phyloP scores from a whole-genome alignment of 2,329 filamentous ascomycete species.

The Cadophora luteo-olivacea region DNA sequence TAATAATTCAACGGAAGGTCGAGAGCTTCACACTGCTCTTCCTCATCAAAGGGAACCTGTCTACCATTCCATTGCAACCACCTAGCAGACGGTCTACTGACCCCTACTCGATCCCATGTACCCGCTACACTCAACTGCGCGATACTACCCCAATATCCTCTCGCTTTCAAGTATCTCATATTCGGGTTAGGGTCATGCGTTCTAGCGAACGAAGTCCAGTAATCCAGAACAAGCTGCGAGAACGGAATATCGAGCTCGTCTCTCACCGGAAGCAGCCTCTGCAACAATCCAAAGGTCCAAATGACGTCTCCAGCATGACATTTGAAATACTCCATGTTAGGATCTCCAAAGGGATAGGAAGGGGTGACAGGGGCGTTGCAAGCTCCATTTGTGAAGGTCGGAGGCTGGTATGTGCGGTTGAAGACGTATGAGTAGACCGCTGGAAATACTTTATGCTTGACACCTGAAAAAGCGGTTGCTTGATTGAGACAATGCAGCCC shows the following conservation, averaged over 20 bases:
- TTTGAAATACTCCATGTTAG: background rate
- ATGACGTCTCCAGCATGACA: background rate
- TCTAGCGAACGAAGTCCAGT: conserved; percentile 14
- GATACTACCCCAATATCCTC: background rate
- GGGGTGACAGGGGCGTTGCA: background rate
- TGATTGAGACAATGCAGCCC: conserved; percentile 38
- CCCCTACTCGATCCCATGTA: conserved; percentile 7
- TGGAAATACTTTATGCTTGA: conserved; percentile 36
- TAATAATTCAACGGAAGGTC: conserved; percentile 25
- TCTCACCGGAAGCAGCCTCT: background rate
- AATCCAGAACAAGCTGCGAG: conserved; percentile 4
- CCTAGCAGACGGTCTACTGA: conserved; percentile 20
- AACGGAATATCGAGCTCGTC: conserved; percentile 4
- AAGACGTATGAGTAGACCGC: conserved; percentile 41
- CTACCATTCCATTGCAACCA: conserved; percentile 20
- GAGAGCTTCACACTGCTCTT: conserved; percentile 23
- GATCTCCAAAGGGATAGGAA: background rate
- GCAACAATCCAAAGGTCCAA: background rate
- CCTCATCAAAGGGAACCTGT: conserved; percentile 16
- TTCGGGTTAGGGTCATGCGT: background rate
- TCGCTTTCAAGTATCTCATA: conserved; percentile 17
- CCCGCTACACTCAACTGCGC: background rate
- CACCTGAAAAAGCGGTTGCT: conserved; percentile 39
- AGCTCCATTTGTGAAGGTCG: background rate
- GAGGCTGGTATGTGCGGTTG: conserved; percentile 42